Conservation (phyloP, 2,329 filamentous ascomycete species). For the Fusarium albidum region DNA sequence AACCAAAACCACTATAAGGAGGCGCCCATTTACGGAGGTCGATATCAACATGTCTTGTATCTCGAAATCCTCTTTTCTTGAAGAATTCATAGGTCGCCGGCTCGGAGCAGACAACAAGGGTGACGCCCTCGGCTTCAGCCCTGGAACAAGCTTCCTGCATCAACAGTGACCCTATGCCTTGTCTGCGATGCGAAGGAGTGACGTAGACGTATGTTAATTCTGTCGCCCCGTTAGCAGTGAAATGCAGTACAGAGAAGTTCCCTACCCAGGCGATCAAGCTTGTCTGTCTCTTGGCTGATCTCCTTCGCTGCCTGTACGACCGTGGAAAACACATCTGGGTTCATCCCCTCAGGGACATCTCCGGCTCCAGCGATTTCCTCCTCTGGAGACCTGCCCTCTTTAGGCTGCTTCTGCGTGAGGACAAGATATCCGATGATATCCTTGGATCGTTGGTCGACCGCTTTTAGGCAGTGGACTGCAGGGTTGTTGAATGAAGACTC, state of each 20-base stretch:
- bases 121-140: not conserved
- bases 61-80: constrained; percentile 3
- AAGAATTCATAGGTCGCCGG: constrained; percentile 16
- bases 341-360: not conserved
- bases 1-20: constrained; percentile 13
- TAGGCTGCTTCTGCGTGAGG: not conserved
- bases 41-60: constrained; percentile 6
- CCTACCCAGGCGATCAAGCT: constrained; percentile 6
- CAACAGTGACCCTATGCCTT: constrained; percentile 6
- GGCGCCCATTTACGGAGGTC: constrained; percentile 15
- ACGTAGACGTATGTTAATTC: constrained; percentile 20
- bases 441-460: constrained; percentile 4
- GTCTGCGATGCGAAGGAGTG: constrained; percentile 2
- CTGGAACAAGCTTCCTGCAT: not conserved
- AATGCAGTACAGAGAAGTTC: too few species aligned
- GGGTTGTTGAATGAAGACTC: not conserved
- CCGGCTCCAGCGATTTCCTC: not conserved
- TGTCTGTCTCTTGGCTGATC: not conserved
- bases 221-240: not conserved
- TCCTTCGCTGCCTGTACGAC: not conserved
- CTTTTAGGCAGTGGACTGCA: not conserved
- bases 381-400: not conserved
- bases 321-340: not conserved
- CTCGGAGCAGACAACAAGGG: constrained; percentile 5
- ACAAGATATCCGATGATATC: constrained; percentile 14